Evolutionary conservation across 2,329 filamentous ascomycete species (phyloP).

Genomic region (Xylariaceae sp.): DNA sequence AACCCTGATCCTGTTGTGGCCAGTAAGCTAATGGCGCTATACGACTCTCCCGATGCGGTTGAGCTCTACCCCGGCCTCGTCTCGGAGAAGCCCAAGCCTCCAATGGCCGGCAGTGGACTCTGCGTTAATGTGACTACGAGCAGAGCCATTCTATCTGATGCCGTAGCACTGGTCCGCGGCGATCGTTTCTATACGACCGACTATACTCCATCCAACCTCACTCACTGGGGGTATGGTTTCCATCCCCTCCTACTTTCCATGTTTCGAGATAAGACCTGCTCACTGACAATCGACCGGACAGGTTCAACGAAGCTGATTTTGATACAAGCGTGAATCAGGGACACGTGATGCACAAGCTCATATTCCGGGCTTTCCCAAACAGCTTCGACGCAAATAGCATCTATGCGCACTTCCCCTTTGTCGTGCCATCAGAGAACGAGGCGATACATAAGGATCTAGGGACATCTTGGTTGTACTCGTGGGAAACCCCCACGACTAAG

Average conservation of each 20-base stretch:
- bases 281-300: too few relatives aligned
- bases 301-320: slow-evolving; percentile 66
- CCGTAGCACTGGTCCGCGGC: slow-evolving; percentile 71
- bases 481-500: slow-evolving; percentile 52
- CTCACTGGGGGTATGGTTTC: slow-evolving; percentile 70
- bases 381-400: slow-evolving; percentile 75
- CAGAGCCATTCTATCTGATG: slow-evolving; percentile 67
- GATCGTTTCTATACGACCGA: slow-evolving; percentile 78
- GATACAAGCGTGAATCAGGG: slow-evolving; percentile 74
- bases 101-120: too few relatives aligned
- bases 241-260: too few relatives aligned
- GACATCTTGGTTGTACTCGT: slow-evolving; percentile 66
- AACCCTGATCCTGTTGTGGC: slow-evolving; percentile 71
- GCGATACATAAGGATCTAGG: slow-evolving; percentile 65
- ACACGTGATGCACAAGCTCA: slow-evolving; percentile 80
- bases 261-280: too few relatives aligned
- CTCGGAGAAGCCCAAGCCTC: slow-evolving; percentile 35
- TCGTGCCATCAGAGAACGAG: slow-evolving; percentile 65
- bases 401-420: slow-evolving; percentile 70
- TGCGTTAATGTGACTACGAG: too few relatives aligned
- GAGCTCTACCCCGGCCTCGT: slow-evolving; percentile 79
- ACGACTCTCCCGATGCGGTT: slow-evolving; percentile 74
- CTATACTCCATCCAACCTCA: slow-evolving; percentile 68
- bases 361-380: slow-evolving; percentile 73
- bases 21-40: slow-evolving; percentile 60